A percentile compares a stretch with the other conserved stretches of the same genome.
These are phyloP conservation scores for Gnaphalium uliginosum DNA, from an alignment of 129 eudicot species.

Conservation along the genomic window DNA sequence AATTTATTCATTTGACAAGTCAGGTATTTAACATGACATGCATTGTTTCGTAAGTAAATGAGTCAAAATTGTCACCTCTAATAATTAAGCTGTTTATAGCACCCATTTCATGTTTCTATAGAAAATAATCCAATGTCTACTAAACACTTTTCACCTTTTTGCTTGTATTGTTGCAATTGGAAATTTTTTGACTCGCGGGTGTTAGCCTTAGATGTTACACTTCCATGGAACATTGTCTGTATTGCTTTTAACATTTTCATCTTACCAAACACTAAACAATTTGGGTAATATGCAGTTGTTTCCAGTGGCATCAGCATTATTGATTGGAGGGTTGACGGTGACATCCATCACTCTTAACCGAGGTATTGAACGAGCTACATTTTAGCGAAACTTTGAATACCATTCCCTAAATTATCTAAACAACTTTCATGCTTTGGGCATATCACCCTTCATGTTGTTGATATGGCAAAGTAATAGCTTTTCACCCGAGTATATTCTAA, in stretches of 20 bases:
- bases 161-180: background rate
- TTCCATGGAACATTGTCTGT: background rate
- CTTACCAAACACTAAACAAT: slow-evolving; percentile 6
- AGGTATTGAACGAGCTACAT: slow-evolving; percentile 41
- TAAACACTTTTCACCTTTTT: background rate
- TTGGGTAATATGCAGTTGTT: slow-evolving; percentile 60
- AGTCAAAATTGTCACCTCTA: background rate
- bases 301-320: slow-evolving; percentile 90
- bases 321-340: slow-evolving; percentile 88
- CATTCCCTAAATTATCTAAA: background rate
- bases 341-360: slow-evolving; percentile 84
- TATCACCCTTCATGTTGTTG: background rate
- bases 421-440: background rate
- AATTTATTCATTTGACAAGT: background rate
- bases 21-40: background rate
- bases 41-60: background rate
- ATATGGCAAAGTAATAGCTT: background rate
- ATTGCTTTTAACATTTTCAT: background rate
- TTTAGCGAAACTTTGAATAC: background rate
- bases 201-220: background rate
- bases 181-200: background rate
- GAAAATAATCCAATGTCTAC: background rate
- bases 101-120: background rate
- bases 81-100: background rate
- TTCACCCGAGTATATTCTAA: background rate